Base-by-base conservation (phyloP, 257 asterid species). In the Nicotiana obtusifolia region DNA sequence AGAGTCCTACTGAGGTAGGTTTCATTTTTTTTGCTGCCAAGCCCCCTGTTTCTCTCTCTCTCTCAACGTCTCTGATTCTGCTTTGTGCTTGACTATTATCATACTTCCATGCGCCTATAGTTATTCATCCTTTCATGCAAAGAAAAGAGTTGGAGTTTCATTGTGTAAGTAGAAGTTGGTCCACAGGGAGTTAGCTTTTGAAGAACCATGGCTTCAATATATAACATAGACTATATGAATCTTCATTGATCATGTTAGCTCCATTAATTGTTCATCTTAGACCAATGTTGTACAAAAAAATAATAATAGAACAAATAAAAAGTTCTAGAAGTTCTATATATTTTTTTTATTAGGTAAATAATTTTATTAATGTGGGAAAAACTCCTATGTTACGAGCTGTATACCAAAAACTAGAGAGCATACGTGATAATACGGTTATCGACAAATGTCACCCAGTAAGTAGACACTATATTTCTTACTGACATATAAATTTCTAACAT, bases 1-100 rank as follows among this genome's bases (percentile, higher is more conserved):
- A 96, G 90, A 92, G 83, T 82, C 98, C 98, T 59, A 89, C 97
- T 66, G 98, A 96, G 93, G 99, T 96, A 87, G 86, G 86, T 86
- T 85, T 77, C 76, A 66, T 82, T 30, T 76, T 67, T 77, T 75
- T 20, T 75, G 80, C 80, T 75, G 26, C 26, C 80, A 24, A 8
- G 20, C 20, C 62, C 44, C 60, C 52, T 61, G 33, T 17, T 44
- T 49, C 26, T 44, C 47, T 26, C 10, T 24, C 79, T 26, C 16
- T 49, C 37, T 44, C 20, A 24, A 4, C 62, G 0, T 26, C 80
- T 24, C 19, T 75, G 44, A 47, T 73, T 75, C 80, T 4, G 10
- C 49, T 75, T 49, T 75, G 66, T 64, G 57, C 68, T 56, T 8
- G 47, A 49, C 60, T 49, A 75, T 75, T 24, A 24, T 75, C 62